Conservation (phyloP, 768 basidiomycete genomes). For the Boletus reticulatus region DNA sequence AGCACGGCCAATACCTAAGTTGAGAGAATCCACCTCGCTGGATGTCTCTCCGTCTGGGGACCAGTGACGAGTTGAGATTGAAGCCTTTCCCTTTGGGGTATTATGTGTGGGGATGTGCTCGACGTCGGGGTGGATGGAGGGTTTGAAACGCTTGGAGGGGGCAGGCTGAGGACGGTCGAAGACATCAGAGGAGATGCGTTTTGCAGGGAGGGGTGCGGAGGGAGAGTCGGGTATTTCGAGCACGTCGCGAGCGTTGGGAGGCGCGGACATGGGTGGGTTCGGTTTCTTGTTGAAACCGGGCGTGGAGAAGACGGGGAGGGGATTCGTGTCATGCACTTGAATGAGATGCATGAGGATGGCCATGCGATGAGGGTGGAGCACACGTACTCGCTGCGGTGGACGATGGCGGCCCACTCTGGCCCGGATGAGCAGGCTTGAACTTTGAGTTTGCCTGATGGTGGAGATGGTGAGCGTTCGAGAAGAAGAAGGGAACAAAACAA, state of each 20-base stretch:
- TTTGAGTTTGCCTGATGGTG: conserved; percentile 30
- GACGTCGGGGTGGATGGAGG: conserved; percentile 17
- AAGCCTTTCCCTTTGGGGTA: conserved; percentile 2
- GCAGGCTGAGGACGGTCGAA: conserved; percentile 4
- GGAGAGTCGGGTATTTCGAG: conserved; percentile 19
- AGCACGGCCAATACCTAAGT: conserved; percentile 4
- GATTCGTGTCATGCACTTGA: conserved; percentile 25
- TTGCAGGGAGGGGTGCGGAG: conserved; percentile 18
- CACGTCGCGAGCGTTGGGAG: conserved; percentile 1
- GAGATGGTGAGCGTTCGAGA: neutral
- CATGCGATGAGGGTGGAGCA: neutral
- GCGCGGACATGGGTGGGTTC: conserved; percentile 8
- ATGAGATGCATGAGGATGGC: conserved; percentile 5
- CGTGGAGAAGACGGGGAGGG: conserved; percentile 43
- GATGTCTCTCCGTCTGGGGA: conserved; percentile 17
- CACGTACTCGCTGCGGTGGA: conserved; percentile 11
- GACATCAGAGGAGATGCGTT: conserved; percentile 31
- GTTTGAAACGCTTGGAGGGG: conserved; percentile 34
- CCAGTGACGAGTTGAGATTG: conserved; percentile 7
- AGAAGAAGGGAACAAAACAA: too few species aligned
- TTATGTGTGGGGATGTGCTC: conserved; percentile 21
- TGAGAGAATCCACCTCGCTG: conserved; percentile 26
- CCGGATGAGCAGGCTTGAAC: conserved; percentile 42
- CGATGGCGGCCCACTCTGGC: neutral
- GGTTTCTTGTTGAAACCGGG: conserved; percentile 39